Percentiles rank a stretch among this genome's conserved stretches.
phyloP scores from a whole-genome alignment of 2,329 filamentous ascomycete genomes.

The Ciborinia camelliae region DNA sequence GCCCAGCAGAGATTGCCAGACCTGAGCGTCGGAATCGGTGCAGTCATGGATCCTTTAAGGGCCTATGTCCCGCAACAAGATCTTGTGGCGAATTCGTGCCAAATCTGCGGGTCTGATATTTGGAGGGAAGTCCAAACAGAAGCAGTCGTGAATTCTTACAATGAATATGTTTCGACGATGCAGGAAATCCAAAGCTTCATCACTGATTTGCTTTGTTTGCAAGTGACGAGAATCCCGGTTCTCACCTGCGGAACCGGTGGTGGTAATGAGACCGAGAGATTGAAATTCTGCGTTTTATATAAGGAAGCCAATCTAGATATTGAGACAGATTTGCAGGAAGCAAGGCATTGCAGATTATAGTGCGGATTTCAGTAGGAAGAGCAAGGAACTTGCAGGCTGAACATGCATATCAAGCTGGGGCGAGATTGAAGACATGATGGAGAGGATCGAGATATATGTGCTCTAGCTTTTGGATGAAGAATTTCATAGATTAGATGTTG shows the following conservation, averaged over 20 bases:
- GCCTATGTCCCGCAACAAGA: no score
- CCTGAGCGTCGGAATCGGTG: not conserved
- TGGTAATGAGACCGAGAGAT: no score
- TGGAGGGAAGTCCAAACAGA: no score
- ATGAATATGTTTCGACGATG: not conserved
- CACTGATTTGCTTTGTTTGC: conserved; percentile 5
- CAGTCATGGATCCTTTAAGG: no score
- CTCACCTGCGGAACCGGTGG: no score
- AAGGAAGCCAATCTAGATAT: no score
- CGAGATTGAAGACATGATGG: not conserved
- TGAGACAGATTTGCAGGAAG: not conserved
- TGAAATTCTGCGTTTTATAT: no score
- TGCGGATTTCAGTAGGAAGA: not conserved
- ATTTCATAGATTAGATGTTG: not conserved
- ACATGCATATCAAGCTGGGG: not conserved
- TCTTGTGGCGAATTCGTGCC: not conserved
- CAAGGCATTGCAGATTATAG: not conserved
- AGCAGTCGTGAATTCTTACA: not conserved
- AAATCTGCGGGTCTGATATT: not conserved
- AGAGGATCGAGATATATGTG: not conserved
- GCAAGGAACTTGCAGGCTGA: not conserved
- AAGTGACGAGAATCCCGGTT: not conserved
- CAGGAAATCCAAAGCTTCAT: not conserved
- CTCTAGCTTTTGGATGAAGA: not conserved
- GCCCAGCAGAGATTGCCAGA: not conserved